Conservation (phyloP, 441 rosid genomes). For the Jatropha multifida region DNA sequence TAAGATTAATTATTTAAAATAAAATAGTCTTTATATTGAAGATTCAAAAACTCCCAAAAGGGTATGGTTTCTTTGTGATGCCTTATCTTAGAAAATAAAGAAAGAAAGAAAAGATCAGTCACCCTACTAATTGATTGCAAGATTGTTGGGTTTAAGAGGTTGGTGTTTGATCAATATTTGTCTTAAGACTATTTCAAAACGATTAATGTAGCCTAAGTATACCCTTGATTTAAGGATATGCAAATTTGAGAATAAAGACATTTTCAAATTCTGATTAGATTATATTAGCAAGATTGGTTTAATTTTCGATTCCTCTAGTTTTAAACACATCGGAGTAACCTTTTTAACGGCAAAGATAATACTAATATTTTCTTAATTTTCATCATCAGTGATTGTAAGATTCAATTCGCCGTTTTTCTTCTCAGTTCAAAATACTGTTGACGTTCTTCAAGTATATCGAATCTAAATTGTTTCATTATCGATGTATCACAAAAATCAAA, state of each 20-base stretch:
- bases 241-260: background rate
- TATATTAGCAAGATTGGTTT: background rate
- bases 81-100: slow-evolving; percentile 38
- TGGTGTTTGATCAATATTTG: slow-evolving; percentile 24
- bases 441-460: too few relatives aligned
- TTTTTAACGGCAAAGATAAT: too few relatives aligned
- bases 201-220: slow-evolving; percentile 4
- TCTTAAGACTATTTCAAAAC: slow-evolving; percentile 30
- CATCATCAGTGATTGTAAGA: too few relatives aligned
- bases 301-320: background rate
- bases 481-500: too few relatives aligned
- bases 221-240: slow-evolving; percentile 20
- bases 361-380: too few relatives aligned
- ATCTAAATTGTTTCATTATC: too few relatives aligned
- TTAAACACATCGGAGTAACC: background rate
- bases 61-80: background rate
- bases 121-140: slow-evolving; percentile 30
- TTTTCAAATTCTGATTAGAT: background rate
- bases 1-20: background rate
- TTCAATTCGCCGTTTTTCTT: too few relatives aligned
- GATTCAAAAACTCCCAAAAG: slow-evolving; percentile 20
- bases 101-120: slow-evolving; percentile 6
- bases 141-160: slow-evolving; percentile 28
- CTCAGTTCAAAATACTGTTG: too few relatives aligned
- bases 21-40: slow-evolving; percentile 20